Evolutionary conservation across 768 basidiomycete genomes (phyloP).

Genomic region (Vishniacozyma victoriae): DNA sequence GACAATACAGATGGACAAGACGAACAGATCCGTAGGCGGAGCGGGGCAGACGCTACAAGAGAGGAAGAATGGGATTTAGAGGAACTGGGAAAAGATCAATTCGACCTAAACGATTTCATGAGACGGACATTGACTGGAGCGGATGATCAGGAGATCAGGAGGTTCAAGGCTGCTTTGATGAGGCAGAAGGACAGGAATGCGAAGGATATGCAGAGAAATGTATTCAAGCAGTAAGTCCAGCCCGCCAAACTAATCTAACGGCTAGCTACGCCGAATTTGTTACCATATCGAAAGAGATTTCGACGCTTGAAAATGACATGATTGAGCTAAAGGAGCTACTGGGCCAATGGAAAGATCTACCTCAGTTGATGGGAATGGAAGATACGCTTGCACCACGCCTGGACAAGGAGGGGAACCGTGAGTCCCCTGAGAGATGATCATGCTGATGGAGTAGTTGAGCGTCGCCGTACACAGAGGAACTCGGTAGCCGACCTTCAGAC

Average conservation of each 20-base stretch:
- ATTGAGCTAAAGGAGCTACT: constrained; percentile 90
- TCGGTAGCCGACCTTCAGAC: constrained; percentile 93
- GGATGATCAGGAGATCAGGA: constrained; percentile 47
- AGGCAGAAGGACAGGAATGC: constrained; percentile 78
- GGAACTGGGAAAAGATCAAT: constrained; percentile 67
- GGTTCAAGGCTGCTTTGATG: constrained; percentile 47
- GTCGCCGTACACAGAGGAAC: constrained; percentile 66
- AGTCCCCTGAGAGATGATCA: constrained; percentile 12
- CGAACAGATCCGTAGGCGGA: constrained; percentile 52
- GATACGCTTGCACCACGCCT: constrained; percentile 50
- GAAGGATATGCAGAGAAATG: constrained; percentile 77
- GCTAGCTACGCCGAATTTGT: constrained; percentile 93
- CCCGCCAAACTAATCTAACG: neutral
- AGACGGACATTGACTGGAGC: constrained; percentile 42
- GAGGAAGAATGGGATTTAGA: constrained; percentile 53
- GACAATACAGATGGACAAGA: constrained; percentile 36
- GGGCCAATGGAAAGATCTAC: constrained; percentile 93
- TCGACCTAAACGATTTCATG: constrained; percentile 72
- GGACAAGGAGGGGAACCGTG: constrained; percentile 38
- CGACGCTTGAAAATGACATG: constrained; percentile 93
- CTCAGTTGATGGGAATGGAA: constrained; percentile 82
- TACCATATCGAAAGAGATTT: constrained; percentile 92
- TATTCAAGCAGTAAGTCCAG: constrained; percentile 76
- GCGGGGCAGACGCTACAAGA: constrained; percentile 53
- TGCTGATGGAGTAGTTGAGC: constrained; percentile 52